These are phyloP conservation scores for Hypomontagnella submonticulosa DNA, from an alignment of 495 filamentous ascomycete genomes.

Conservation along the genomic window DNA sequence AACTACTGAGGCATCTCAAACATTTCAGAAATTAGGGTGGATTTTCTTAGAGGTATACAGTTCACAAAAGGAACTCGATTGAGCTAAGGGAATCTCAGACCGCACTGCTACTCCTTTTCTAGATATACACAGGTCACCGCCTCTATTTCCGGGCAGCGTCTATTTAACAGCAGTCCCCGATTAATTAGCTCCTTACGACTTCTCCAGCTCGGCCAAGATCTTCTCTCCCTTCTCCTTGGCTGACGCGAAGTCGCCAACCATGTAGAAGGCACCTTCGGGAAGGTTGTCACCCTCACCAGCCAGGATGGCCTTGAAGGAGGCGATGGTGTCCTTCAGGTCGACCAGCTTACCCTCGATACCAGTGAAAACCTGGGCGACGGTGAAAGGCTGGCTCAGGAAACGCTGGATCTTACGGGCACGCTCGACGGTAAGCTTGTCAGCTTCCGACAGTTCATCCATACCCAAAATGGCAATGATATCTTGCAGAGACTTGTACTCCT, in stretches of 20 bases:
- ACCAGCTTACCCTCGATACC: constrained; percentile 98
- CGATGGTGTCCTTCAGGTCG: constrained; percentile 97
- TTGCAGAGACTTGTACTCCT: constrained; percentile 99
- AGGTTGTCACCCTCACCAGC: constrained; percentile 94
- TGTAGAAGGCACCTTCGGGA: constrained; percentile 96
- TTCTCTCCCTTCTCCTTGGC: constrained; percentile 98
- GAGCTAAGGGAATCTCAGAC: constrained; percentile 49
- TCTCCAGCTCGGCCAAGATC: constrained; percentile 96
- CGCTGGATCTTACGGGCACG: constrained; percentile 99
- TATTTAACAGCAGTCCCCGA: constrained; percentile 48
- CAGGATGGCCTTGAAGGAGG: constrained; percentile 97
- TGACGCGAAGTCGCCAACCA: constrained; percentile 95
- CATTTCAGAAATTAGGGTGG: constrained; percentile 40
- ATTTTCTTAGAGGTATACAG: constrained; percentile 49
- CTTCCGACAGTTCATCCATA: constrained; percentile 99
- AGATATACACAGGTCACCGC: constrained; percentile 52
- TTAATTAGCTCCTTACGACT: constrained; percentile 63
- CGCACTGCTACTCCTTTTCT: constrained; percentile 48
- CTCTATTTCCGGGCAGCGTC: constrained; percentile 34
- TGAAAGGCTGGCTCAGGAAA: constrained; percentile 99
- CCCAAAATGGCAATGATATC: constrained; percentile 99
- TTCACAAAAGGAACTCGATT: constrained; percentile 51
- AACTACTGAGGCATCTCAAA: too few relatives aligned
- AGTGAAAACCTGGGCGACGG: constrained; percentile 98
- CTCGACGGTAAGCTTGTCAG: constrained; percentile 99